These are phyloP conservation scores for Brasilioporus rufonigricans DNA, from an alignment of 768 basidiomycete genomes.

Conservation along the genomic window DNA sequence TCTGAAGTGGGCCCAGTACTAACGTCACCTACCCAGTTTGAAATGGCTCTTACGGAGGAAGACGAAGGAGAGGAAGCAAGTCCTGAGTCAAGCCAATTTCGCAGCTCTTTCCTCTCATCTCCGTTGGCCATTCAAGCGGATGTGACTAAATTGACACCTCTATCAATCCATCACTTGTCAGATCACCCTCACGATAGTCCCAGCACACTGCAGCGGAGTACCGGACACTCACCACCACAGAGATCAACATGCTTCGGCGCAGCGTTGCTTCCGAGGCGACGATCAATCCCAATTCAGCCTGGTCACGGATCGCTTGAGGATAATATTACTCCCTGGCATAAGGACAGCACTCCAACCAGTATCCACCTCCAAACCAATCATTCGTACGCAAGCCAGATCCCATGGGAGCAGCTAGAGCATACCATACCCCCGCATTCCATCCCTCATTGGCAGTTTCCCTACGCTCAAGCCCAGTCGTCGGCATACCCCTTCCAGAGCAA, in stretches of 20 bases:
- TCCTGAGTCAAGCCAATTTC: conserved; percentile 13
- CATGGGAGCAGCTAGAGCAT: conserved; percentile 2
- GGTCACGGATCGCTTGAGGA: background rate
- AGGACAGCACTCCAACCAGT: background rate
- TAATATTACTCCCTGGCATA: background rate
- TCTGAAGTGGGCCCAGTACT: conserved; percentile 17
- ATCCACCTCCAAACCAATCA: background rate
- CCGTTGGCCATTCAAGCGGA: conserved; percentile 5
- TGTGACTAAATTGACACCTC: background rate
- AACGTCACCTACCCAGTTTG: conserved; percentile 25
- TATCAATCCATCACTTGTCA: background rate
- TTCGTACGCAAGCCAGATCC: background rate
- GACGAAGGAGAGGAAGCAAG: conserved; percentile 17
- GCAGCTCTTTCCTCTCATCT: conserved; percentile 9
- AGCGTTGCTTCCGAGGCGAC: background rate
- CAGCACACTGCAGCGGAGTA: background rate
- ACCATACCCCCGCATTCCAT: background rate
- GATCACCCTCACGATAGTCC: background rate
- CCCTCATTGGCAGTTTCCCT: conserved; percentile 9
- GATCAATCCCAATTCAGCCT: background rate
- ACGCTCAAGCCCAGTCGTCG: background rate
- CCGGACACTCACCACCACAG: background rate
- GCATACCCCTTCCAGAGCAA: background rate
- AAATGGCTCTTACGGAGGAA: conserved; percentile 14
- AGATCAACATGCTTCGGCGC: background rate